Conservation (phyloP, 768 basidiomycete species). For the Hemileccinum impolitum region DNA sequence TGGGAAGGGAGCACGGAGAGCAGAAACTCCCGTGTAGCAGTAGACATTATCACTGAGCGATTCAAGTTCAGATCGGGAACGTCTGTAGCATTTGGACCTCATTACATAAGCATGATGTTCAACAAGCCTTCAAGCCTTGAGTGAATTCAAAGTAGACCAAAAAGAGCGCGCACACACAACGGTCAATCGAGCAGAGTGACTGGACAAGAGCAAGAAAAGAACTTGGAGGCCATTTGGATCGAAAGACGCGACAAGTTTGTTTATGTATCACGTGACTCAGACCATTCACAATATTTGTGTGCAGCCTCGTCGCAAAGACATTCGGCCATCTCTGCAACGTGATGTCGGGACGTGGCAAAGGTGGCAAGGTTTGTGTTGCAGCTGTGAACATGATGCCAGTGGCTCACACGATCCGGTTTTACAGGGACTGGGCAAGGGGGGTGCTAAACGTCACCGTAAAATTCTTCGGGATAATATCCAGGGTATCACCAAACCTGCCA, state of each 20-base stretch:
- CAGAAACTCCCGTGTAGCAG: conserved; percentile 24
- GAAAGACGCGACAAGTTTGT: no score
- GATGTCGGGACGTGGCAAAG: conserved; percentile 50
- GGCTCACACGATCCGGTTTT: background rate
- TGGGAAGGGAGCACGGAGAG: conserved; percentile 25
- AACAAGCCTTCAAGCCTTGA: no score
- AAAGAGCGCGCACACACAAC: no score
- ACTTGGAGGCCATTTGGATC: no score
- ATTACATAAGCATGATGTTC: background rate
- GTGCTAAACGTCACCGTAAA: conserved; percentile 46
- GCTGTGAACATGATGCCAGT: background rate
- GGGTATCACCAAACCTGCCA: conserved; percentile 48
- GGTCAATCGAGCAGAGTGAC: no score
- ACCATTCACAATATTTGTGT: no score
- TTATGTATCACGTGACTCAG: no score
- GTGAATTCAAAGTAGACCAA: no score
- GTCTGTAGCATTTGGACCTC: no score
- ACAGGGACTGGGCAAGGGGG: conserved; percentile 60
- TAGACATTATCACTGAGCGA: background rate
- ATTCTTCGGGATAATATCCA: conserved; percentile 48
- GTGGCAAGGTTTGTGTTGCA: conserved; percentile 36
- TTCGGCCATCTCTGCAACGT: background rate
- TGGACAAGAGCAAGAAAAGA: no score
- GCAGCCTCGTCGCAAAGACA: no score
- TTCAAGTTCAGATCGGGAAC: no score